Conservation (phyloP, 495 filamentous ascomycete species). For the Bathelium albidoporum region DNA sequence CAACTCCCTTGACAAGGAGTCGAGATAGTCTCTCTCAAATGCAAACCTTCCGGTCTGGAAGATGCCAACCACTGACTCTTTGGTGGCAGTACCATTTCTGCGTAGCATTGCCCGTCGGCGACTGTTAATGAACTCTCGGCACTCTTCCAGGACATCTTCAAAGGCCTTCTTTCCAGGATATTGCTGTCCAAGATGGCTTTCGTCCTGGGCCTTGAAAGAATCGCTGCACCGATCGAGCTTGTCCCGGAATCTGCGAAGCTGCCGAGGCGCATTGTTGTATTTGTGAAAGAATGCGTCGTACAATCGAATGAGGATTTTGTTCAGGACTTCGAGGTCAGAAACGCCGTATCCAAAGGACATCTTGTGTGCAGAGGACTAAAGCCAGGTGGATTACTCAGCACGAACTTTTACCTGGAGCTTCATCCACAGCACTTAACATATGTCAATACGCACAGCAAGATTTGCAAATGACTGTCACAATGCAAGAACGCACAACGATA, state of each 20-base stretch:
- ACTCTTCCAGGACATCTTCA: neutral
- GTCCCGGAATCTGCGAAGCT: slow-evolving; percentile 9
- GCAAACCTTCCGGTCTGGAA: slow-evolving; percentile 1
- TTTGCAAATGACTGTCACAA: too few species aligned
- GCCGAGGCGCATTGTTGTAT: slow-evolving; percentile 11
- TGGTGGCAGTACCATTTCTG: neutral
- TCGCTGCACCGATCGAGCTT: neutral
- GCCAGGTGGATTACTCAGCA: too few species aligned
- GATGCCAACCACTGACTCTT: neutral
- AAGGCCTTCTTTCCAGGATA: slow-evolving; percentile 3
- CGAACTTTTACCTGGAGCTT: too few species aligned
- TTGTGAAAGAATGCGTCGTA: slow-evolving; percentile 13
- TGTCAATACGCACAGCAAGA: too few species aligned
- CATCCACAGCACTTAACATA: too few species aligned
- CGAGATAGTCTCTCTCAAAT: neutral
- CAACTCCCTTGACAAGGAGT: neutral
- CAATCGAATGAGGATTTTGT: slow-evolving; percentile 4
- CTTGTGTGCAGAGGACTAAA: neutral
- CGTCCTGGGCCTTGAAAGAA: neutral
- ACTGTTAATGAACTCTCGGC: neutral
- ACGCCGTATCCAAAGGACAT: neutral
- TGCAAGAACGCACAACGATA: too few species aligned
- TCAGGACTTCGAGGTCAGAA: neutral
- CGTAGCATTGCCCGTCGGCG: slow-evolving; percentile 1
- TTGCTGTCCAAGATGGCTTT: neutral